Evolutionary conservation across 1,284 basidiomycete species (phyloP), one percentile per base, ranked within the genome.

Genomic region (Tilletia indica): DNA sequence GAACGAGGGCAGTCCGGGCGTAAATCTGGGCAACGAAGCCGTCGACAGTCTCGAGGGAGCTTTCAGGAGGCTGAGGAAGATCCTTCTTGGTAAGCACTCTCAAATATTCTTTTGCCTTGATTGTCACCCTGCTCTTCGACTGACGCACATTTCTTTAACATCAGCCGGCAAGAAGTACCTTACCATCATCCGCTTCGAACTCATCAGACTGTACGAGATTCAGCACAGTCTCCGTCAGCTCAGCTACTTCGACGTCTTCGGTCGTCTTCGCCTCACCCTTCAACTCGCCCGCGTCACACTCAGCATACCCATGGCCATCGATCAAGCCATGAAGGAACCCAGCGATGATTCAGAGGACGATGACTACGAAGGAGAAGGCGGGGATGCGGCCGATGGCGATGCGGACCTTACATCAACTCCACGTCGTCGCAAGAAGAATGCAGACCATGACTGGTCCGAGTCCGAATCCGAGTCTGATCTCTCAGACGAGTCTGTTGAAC

Each of bases 261-360:
- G 91, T n/a, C 89, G 92, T 14, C 89, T 90, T 1, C 88, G 91
- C 4, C 86, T 93, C 36, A 91, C 91, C 16, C 88, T 93, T 45
- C 90, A 91, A 76, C 87, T 94, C 67, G 91, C 90, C 1, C 88
- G 92, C n/a, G 90, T 93, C 77, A 91, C 91, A 14, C 87, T 94
- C 71, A 88, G 87, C 70, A 88, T 93, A 8, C 92, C 92, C 2
- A 88, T 93, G 75, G 90, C 89, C 0, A 87, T 94, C 34, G 92
- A 93, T 80, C 87, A 86, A 63, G 91, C 91, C 0, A 87, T 93
- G 76, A 71, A 14, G 67, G 75, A 48, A 72, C 75, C 54, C 72
- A 71, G 67, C 58, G 72, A 74, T 34, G 72, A 73, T n/a, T 71
- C 74, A 31, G 71, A 72, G 3, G 58, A 31, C 14, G 48, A 68